Conservation (phyloP, 1,284 basidiomycete genomes). For the Pseudozyma sp. region DNA sequence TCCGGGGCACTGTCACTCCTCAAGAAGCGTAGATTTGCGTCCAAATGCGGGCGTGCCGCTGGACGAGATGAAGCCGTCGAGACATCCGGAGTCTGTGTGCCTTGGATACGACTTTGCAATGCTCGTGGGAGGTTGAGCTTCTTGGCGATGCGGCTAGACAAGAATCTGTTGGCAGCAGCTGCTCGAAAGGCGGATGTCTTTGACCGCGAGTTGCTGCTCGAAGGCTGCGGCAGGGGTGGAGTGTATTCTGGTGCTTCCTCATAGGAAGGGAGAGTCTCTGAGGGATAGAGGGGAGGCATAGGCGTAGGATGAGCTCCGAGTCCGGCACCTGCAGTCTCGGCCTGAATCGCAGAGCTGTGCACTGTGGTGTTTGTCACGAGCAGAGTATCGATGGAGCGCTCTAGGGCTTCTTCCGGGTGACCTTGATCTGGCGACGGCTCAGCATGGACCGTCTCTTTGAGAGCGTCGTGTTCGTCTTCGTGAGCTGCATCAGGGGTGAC, state of each 20-base stretch:
- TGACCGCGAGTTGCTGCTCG: conserved; percentile 21
- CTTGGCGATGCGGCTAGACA: conserved; percentile 42
- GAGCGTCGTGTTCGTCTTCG: conserved; percentile 3
- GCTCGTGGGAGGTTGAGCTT: conserved; percentile 39
- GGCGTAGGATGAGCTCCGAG: conserved; percentile 9
- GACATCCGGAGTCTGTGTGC: conserved; percentile 25
- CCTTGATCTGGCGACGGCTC: no score
- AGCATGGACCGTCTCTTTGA: conserved; percentile 23
- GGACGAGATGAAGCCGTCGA: background rate
- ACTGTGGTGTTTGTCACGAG: background rate
- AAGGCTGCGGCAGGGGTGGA: conserved; percentile 25
- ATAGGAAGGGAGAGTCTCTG: conserved; percentile 35
- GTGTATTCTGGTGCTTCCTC: conserved; percentile 46
- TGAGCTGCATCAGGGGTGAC: background rate
- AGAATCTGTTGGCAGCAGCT: conserved; percentile 43
- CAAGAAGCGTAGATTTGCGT: background rate
- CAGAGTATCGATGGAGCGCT: background rate
- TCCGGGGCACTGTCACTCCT: conserved; percentile 47
- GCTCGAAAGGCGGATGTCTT: conserved; percentile 32
- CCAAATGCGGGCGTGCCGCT: conserved; percentile 14
- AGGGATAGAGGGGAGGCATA: conserved; percentile 40
- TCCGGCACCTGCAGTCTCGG: background rate
- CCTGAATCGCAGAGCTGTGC: background rate
- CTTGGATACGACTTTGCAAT: conserved; percentile 36
- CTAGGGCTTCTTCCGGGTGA: background rate